Base-by-base conservation (phyloP, 1,284 basidiomycete genomes). In the Heliocybe sulcata region DNA sequence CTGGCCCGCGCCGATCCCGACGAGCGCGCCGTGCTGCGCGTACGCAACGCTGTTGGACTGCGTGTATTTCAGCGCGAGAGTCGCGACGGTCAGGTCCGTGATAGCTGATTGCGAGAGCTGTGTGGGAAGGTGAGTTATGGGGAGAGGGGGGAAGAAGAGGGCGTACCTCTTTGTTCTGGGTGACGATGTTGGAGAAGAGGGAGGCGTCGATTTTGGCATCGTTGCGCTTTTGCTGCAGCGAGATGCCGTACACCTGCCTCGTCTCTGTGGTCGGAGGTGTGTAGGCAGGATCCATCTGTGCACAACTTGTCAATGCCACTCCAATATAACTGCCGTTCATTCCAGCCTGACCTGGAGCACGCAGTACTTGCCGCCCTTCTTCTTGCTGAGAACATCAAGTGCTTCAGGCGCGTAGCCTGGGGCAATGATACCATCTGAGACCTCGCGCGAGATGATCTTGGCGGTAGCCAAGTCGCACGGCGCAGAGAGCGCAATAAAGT, bases 1-100 rank as follows among this genome's bases (percentile, higher is more conserved):
- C 70, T 99, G 96, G 14, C 97, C 96, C 0, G 97, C 97, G 53
- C 96, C 96, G 52, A 98, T 88, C 55, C 97, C 97, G 65, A 99
- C 84, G 68, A 98, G 90, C 31, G 94, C 86, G 35, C 96, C 97
- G 67, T 87, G 88, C 65, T 90, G 88, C 1, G 96, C 94, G 71
- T 98, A 99, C 52, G 95, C 92, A 54, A 99, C 97, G 61, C 92
- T 95, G 81, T 99, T 99, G 58, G 95, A 98, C 72, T 99, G 97
- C 0, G 96, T 99, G 79, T 98, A 99, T 72, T 99, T 99, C 66
- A 99, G 82, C 1, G 96, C 90, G 33, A 98, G 87, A 2, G 95
- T 98, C 19, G 97, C 97, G 54, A 97, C 90, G 61, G 94, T 92
- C 56, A 98, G 76, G 69, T 97, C 94, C 25, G 82, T 91, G 55